These are phyloP conservation scores for Pyrus pyrifolia DNA, from an alignment of 306 rosid genomes.

Conservation along the genomic window DNA sequence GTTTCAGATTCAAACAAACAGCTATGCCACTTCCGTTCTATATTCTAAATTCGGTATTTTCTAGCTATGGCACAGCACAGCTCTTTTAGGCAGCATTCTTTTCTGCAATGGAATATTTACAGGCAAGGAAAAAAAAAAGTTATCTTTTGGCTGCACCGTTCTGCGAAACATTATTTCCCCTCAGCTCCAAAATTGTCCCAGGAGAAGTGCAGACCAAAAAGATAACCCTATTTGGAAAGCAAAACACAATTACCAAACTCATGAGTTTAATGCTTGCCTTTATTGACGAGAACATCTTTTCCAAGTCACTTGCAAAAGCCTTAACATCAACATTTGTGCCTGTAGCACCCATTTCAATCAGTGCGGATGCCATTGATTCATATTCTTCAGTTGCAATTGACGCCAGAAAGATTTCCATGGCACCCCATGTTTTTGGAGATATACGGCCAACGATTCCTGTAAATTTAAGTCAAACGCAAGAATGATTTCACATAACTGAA, in stretches of 20 bases:
- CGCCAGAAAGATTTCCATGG: slow-evolving; percentile 87
- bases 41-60: neutral
- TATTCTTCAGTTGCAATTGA: slow-evolving; percentile 85
- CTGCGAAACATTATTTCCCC: neutral
- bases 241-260: neutral
- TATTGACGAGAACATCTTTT: slow-evolving; percentile 72
- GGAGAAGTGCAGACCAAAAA: neutral
- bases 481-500: neutral
- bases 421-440: slow-evolving; percentile 90
- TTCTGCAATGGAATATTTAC: neutral
- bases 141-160: neutral
- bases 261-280: slow-evolving; percentile 46
- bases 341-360: slow-evolving; percentile 97
- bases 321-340: slow-evolving; percentile 49
- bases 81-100: neutral
- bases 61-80: neutral
- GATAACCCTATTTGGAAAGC: neutral
- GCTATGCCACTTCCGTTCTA: neutral
- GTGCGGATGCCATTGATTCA: slow-evolving; percentile 83
- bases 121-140: no score
- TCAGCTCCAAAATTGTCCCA: neutral
- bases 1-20: neutral
- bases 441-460: slow-evolving; percentile 93
- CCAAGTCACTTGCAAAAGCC: slow-evolving; percentile 80
- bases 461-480: slow-evolving; percentile 3